A percentile compares a stretch with the other conserved stretches of the same genome.
These are phyloP conservation scores for Podila epigama DNA, from an alignment of 192 early-diverging fungal genomes.

Conservation along the genomic window DNA sequence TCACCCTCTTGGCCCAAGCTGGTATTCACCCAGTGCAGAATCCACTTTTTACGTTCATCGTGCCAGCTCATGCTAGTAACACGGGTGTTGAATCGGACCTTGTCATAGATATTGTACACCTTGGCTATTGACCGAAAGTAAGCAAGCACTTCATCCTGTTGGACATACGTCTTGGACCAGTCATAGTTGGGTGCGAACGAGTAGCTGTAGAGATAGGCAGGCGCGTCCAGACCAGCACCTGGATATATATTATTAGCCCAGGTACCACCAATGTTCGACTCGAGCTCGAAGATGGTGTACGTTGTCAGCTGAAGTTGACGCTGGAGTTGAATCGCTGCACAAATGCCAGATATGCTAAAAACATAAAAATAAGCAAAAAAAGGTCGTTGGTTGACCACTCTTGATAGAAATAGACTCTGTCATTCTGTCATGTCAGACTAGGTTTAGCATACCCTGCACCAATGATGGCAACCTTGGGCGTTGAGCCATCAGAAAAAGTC, in stretches of 20 bases:
- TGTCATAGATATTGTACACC: conserved; percentile 40
- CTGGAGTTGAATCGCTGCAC: conserved; percentile 52
- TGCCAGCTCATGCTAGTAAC: conserved; percentile 36
- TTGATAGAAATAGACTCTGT: not conserved
- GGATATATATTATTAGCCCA: conserved; percentile 53
- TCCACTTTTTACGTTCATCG: conserved; percentile 26
- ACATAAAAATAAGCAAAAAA: not conserved
- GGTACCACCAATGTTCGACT: conserved; percentile 52
- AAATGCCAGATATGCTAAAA: conserved; percentile 45
- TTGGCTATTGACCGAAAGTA: conserved; percentile 34
- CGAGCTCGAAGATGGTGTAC: conserved; percentile 49
- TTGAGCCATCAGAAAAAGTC: conserved; percentile 7
- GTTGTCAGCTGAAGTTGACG: conserved; percentile 42
- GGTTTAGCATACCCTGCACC: conserved; percentile 11
- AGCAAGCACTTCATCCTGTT: conserved; percentile 13
- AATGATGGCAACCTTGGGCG: conserved; percentile 15
- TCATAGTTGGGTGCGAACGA: conserved; percentile 55
- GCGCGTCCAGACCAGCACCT: conserved; percentile 56
- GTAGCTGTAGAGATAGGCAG: conserved; percentile 52
- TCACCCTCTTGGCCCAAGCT: conserved; percentile 9
- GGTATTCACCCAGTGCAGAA: conserved; percentile 21
- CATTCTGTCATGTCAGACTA: too few relatives aligned
- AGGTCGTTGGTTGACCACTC: not conserved
- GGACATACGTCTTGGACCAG: conserved; percentile 45
- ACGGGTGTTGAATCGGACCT: conserved; percentile 44